Base-by-base conservation (phyloP, 2,329 filamentous ascomycete genomes). In the Fusarium duplospermum region DNA sequence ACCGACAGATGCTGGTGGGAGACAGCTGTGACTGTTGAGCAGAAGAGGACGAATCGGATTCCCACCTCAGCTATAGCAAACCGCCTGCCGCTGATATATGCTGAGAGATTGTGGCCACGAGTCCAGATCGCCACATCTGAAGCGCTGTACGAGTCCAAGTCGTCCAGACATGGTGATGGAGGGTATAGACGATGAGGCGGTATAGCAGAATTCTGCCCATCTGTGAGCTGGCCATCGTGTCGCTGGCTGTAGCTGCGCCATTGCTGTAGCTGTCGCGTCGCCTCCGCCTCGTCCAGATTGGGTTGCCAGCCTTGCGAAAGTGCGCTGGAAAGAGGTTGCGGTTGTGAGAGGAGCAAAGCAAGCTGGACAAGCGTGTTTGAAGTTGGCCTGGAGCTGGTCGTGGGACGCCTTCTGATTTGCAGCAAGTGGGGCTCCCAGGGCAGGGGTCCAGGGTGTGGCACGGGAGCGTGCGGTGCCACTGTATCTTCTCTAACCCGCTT, bases 281-380 rank as follows among this genome's bases (percentile, higher is more conserved):
- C 62, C 62, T 66, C 42, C 58, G 69, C 69, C 71, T 60, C 64
- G 35, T 45, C 62, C 60, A 67, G 27, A 20, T n/a, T 38, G 38
- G 40, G 20, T 35, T 38, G 42, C 33, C 42, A 66, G 56, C 62
- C 56, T 64, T 42, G 56, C 42, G 47, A 67, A 62, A 62, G 20
- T 35, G 47, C 54, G 59, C 62, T 72, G 67, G 36, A 71, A 74
- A 52, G 64, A 66, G 60, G 61, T 70, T 66, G 61, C 65, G 66
- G 64, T 66, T 50, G 61, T 67, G 40, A 63, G 66, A 65, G 66
- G 65, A 67, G 40, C 7, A 45, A 45, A 45, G 66, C 68, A 52
- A 67, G 65, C 66, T 61, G 66, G 67, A 69, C 71, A 69, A 73
- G 72, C 70, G 69, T 56, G 77, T 79, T 78, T 79, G 77, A 79